A percentile compares a stretch with the other conserved stretches of the same genome.
phyloP scores from a whole-genome alignment of 164 flowering plant species.

The Brasenia schreberi region DNA sequence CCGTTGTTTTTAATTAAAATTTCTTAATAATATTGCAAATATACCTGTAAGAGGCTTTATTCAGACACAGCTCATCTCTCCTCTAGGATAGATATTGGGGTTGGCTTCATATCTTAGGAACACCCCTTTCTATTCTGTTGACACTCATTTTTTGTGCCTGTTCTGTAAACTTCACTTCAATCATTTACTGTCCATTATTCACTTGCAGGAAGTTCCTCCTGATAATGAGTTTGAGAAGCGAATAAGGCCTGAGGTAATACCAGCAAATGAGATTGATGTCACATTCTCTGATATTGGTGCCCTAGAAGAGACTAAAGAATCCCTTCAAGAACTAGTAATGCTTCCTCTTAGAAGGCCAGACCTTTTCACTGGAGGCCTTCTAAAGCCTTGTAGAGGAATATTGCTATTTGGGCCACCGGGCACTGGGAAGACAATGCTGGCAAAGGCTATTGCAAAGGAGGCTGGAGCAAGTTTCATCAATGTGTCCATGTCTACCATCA shows the following conservation, averaged over 20 bases:
- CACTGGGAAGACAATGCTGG: conserved; percentile 95
- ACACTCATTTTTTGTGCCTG: too few species aligned
- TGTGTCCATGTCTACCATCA: conserved; percentile 94
- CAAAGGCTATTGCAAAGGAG: conserved; percentile 97
- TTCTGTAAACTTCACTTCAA: too few species aligned
- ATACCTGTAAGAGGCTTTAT: too few species aligned
- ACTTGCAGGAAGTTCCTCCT: conserved; percentile 24
- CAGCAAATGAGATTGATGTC: conserved; percentile 50
- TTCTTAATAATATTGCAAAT: not conserved
- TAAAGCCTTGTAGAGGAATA: conserved; percentile 93
- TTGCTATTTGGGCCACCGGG: conserved; percentile 96
- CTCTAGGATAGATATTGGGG: too few species aligned
- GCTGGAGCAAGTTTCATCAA: conserved; percentile 98
- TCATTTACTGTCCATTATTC: not conserved
- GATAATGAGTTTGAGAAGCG: conserved; percentile 83
- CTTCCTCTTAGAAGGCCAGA: conserved; percentile 74
- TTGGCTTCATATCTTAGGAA: too few species aligned
- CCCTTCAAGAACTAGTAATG: conserved; percentile 72
- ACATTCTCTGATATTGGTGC: conserved; percentile 72
- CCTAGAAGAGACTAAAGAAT: conserved; percentile 56
- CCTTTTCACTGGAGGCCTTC: conserved; percentile 65
- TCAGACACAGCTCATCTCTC: too few species aligned
- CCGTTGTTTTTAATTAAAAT: not conserved
- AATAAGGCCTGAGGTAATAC: conserved; percentile 65
- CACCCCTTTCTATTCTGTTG: too few species aligned